A percentile compares a stretch with the other conserved stretches of the same genome.
These are phyloP conservation scores for Rhizopogon vinicolor DNA, from an alignment of 768 basidiomycete genomes.

Conservation along the genomic window DNA sequence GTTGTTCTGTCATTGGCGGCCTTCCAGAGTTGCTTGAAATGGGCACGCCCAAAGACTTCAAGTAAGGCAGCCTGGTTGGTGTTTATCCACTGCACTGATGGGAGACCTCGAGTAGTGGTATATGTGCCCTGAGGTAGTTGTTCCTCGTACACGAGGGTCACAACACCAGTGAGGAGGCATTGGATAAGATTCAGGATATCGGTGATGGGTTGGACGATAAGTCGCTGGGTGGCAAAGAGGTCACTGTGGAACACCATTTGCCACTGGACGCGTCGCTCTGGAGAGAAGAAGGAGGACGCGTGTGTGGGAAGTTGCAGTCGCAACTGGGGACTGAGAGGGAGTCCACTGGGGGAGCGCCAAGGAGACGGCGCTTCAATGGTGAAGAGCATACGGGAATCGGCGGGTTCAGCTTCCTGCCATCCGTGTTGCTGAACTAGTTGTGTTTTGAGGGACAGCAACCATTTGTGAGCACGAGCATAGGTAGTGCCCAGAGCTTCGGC, in stretches of 20 bases:
- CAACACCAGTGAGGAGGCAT: conserved; percentile 68
- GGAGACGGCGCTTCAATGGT: conserved; percentile 75
- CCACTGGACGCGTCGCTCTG: conserved; percentile 82
- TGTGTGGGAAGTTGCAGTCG: conserved; percentile 72
- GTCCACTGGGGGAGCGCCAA: conserved; percentile 69
- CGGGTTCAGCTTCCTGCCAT: conserved; percentile 57
- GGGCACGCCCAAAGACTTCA: conserved; percentile 69
- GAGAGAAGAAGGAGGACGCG: conserved; percentile 82
- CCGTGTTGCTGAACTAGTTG: conserved; percentile 65
- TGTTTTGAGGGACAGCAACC: conserved; percentile 59
- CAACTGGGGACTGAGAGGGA: conserved; percentile 73
- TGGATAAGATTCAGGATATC: conserved; percentile 67
- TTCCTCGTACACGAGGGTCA: conserved; percentile 74
- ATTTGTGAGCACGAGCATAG: conserved; percentile 77
- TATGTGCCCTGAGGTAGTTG: conserved; percentile 63
- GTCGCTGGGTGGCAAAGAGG: conserved; percentile 66
- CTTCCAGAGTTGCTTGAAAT: conserved; percentile 67
- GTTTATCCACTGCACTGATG: conserved; percentile 73
- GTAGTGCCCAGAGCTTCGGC: conserved; percentile 78
- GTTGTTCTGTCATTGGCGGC: conserved; percentile 69
- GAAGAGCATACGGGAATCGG: conserved; percentile 72
- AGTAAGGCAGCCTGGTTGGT: conserved; percentile 62
- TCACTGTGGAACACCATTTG: conserved; percentile 86
- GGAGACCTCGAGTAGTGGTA: conserved; percentile 73
- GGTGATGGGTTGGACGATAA: conserved; percentile 63